Evolutionary conservation across 345 rosid genomes (phyloP).

Genomic region (Brassica napus): Da-Ae NC_063439.1:7855501-7856000

Average conservation of each 20-base stretch:
- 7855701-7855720: not conserved
- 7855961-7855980: not conserved
- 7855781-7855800: not conserved
- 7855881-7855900: slow-evolving; percentile 49
- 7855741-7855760: no score
- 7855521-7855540: no score
- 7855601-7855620: no score
- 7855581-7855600: no score
- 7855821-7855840: not conserved
- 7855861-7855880: not conserved
- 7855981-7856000: slow-evolving; percentile 1
- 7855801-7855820: slow-evolving; percentile 33
- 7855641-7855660: no score
- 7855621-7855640: no score
- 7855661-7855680: no score
- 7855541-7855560: no score
- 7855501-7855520: no score
- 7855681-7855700: not conserved
- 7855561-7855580: no score
- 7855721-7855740: no score
- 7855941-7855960: not conserved
- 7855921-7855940: slow-evolving; percentile 71
- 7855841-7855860: not conserved
- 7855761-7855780: no score
- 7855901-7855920: slow-evolving; percentile 60